Evolutionary conservation across 768 basidiomycete species (phyloP), one percentile per base, ranked within the genome.

Genomic region (Leccinum boreale): DNA sequence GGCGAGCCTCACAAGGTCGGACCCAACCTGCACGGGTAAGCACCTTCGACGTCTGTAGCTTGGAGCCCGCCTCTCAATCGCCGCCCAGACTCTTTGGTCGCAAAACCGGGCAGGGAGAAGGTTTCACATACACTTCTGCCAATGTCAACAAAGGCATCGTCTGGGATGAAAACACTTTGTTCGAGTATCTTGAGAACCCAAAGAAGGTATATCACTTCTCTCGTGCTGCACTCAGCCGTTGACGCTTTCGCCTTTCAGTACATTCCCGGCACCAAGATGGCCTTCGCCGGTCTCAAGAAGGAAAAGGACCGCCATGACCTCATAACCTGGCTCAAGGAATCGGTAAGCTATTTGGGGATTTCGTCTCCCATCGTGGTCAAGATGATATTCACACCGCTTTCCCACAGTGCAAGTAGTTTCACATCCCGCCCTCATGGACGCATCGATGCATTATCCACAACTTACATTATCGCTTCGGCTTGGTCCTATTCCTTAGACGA

Each of bases 191-290:
- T 54, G 91, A 94, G 78, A 94, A 97, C 82, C 95, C 95, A 60
- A 98, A 98, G 82, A 96, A 96, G 85, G 92, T 90, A 58, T 61
- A 81, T 55, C 11, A 4, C 1, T 3, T 3, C 3, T 15, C 7
- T 35, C 39, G 21, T 28, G 23, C 4, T 10, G 10, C 4, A n/a
- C 6, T 23, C 6, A 5, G 10, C 12, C 6, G 26, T 31, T 0
- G 51, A 58, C 21, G 1, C 42, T 44, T 29, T 3, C 21, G 1
- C n/a, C 9, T 26, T 47, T 47, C 58, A 92, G 90, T 94, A 94
- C 79, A 95, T 95, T 64, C 92, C 92, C 39, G 94, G 95, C 50
- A 97, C 95, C 52, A 97, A 96, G 81, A 98, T 98, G 95, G 95
- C 94, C 57, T 98, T 97, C 67, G 94, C 94, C 63, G 96, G 96